Base-by-base conservation (phyloP, 768 basidiomycete genomes). In the Dentipellis sp. region DNA sequence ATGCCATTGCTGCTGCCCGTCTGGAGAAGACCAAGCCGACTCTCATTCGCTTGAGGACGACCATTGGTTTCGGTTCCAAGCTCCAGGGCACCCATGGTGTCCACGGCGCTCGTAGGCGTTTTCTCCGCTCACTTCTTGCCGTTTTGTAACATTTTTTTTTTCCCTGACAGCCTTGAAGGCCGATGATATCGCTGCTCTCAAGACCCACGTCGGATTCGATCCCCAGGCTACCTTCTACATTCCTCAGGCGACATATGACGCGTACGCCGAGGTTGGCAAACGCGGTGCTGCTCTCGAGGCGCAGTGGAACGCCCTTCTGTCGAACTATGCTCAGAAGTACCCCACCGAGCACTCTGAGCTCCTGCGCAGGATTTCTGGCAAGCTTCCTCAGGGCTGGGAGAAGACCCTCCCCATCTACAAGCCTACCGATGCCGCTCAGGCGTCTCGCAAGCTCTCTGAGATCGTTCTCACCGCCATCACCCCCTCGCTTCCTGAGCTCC, bases 21-120 rank as follows among this genome's bases (percentile, higher is more conserved):
- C 73, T 77, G 68, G 86, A 86, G 66, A 88, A 78, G 69, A 76
- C 63, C 70, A 93, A 92, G 74, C 94, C 94, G 23, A 91, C 92
- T 38, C 76, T 97, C 62, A 89, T 97, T 70, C 78, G 83, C 58
- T 74, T 95, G 55, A 82, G 78, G 65, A 97, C 94, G 53, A 97
- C 87, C 47, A 97, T 97, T 59, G 94, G 94, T 40, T 97, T 79
- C 67, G 94, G 94, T 59, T 97, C 94, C 36, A 91, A 89, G 75
- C 80, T 84, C 67, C 87, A 92, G 70, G 94, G 94, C 59, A 93
- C 92, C 9, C 92, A 95, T 66, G 91, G 91, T 63, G 91, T 97
- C 59, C 94, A 97, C 71, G 94, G 94, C 62, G 69, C 92, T 71
- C 92, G 90, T 94, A 67, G 66, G 91, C 83, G 22, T 34, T 53